These are phyloP conservation scores for Tilletia walkeri DNA, from an alignment of 1,284 basidiomycete species.

Conservation along the genomic window DNA sequence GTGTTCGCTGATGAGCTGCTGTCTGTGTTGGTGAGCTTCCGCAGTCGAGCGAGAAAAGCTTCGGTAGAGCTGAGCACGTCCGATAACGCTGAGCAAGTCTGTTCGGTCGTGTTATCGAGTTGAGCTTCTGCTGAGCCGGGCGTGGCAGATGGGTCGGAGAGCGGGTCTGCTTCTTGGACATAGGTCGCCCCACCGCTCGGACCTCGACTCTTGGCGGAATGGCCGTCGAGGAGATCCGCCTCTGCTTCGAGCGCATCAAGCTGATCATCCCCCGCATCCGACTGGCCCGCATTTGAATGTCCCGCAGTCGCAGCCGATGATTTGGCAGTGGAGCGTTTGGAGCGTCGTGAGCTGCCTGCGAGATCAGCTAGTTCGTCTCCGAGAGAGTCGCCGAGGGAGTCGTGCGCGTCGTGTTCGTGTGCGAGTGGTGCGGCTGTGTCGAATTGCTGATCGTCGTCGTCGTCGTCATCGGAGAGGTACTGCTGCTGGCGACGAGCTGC, in stretches of 20 bases:
- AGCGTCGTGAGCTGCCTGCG: background rate
- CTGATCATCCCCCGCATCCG: too few relatives aligned
- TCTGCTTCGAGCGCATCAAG: too few relatives aligned
- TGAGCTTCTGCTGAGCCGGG: conserved; percentile 13
- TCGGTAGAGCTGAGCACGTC: conserved; percentile 7
- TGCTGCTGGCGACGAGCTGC: background rate
- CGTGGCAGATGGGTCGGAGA: conserved; percentile 5
- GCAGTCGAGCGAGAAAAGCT: conserved; percentile 1
- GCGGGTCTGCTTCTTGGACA: conserved; percentile 3
- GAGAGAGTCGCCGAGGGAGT: background rate
- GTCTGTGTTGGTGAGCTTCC: conserved; percentile 6
- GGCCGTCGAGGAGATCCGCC: background rate
- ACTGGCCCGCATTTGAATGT: too few relatives aligned
- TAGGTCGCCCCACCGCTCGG: background rate
- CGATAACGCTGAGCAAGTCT: background rate
- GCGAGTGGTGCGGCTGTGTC: background rate
- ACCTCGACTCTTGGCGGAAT: background rate
- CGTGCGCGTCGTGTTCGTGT: background rate
- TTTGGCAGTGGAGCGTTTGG: conserved; percentile 5
- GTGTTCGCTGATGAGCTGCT: background rate
- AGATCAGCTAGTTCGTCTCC: background rate
- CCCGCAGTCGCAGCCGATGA: background rate
- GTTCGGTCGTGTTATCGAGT: background rate
- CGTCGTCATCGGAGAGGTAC: conserved; percentile 6
- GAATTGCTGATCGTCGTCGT: background rate